phyloP scores from a whole-genome alignment of 805 yeast genomes.

The Tetrapisispora arboricola region DNA sequence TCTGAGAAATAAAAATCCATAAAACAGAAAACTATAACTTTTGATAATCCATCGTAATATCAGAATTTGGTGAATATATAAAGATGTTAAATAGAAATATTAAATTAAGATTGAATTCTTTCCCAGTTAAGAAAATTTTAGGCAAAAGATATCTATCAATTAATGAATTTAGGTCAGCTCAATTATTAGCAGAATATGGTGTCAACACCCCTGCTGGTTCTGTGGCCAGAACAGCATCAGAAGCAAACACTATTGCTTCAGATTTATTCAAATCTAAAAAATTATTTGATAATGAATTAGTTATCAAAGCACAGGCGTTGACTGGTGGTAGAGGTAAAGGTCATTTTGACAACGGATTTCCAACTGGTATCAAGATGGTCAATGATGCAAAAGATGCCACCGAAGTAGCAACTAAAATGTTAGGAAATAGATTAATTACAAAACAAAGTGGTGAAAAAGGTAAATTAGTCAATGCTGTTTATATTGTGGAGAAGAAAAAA shows the following conservation, averaged over 20 bases:
- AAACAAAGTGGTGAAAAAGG: conserved; percentile 98
- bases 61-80: no score
- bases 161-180: conserved; percentile 94
- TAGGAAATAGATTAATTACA: conserved; percentile 87
- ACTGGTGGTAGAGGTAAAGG: conserved; percentile 99
- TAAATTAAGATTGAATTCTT: not conserved
- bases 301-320: conserved; percentile 94
- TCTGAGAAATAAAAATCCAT: no score
- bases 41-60: no score
- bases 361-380: conserved; percentile 93
- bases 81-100: conserved; percentile 1
- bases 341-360: conserved; percentile 86
- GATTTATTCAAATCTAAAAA: conserved; percentile 39
- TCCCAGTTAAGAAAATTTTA: not conserved
- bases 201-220: conserved; percentile 86
- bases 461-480: conserved; percentile 92
- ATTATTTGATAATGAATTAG: conserved; percentile 61
- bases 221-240: conserved; percentile 84
- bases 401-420: conserved; percentile 80
- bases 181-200: conserved; percentile 69
- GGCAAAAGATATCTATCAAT: conserved; percentile 65
- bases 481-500: conserved; percentile 88
- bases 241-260: conserved; percentile 76
- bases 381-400: conserved; percentile 77
- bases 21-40: no score